A percentile compares a stretch with the other conserved stretches of the same genome.
Evolutionary conservation across 371 early-diverging fungal genomes (phyloP).

Genomic region (Haplosporangium sp.): DNA sequence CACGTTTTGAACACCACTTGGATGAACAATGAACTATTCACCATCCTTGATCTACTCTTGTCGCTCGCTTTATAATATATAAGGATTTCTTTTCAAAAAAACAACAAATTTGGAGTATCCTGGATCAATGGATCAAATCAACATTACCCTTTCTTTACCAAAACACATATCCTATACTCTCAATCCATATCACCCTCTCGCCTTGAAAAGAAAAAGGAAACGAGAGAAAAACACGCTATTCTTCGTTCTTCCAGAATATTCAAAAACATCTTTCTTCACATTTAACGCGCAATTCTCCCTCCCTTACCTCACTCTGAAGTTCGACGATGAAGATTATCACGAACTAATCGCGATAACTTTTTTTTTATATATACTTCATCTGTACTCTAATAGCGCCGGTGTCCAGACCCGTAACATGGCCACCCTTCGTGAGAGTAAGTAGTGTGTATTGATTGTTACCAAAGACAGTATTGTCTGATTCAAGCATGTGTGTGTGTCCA

Average conservation of each 20-base stretch:
- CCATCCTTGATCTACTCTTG: neutral
- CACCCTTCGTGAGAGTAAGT: constrained; percentile 91
- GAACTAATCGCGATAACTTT: constrained; percentile 10
- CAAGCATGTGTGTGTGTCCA: too few species aligned
- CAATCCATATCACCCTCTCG: neutral
- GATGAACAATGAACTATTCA: neutral
- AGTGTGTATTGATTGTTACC: too few species aligned
- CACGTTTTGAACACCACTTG: too few species aligned
- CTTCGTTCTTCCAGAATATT: neutral
- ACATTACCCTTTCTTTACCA: too few species aligned
- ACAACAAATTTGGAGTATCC: too few species aligned
- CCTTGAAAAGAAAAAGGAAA: neutral
- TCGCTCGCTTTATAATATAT: too few species aligned
- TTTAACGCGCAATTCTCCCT: neutral
- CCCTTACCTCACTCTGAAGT: neutral
- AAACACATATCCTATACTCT: neutral
- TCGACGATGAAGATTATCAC: neutral
- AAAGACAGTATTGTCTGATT: too few species aligned
- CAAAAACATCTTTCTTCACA: neutral
- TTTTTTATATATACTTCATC: neutral
- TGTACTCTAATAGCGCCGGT: constrained; percentile 31
- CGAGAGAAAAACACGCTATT: neutral
- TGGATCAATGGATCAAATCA: too few species aligned
- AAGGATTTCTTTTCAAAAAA: too few species aligned
- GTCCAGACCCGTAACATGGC: constrained; percentile 91